Evolutionary conservation across 2,329 filamentous ascomycete species (phyloP).

Genomic region (Colletotrichum tabaci): DNA sequence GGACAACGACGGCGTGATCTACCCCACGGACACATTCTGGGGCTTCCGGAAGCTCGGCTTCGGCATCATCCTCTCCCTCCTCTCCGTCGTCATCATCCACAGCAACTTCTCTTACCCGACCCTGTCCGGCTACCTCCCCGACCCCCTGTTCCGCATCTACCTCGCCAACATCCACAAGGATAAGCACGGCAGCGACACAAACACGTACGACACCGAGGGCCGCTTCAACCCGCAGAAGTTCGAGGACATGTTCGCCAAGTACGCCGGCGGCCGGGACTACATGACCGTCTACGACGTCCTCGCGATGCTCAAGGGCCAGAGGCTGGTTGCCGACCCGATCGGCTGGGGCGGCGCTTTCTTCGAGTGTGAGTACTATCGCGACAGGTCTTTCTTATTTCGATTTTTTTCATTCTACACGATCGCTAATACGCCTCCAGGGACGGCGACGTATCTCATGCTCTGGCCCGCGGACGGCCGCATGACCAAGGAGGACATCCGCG

Average conservation of each 20-base stretch:
- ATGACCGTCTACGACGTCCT: slow-evolving; percentile 55
- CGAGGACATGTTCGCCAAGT: slow-evolving; percentile 66
- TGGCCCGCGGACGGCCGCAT: slow-evolving; percentile 68
- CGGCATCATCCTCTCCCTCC: slow-evolving; percentile 55
- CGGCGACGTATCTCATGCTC: slow-evolving; percentile 63
- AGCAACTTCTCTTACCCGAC: slow-evolving; percentile 62
- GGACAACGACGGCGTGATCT: slow-evolving; percentile 58
- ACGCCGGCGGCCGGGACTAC: slow-evolving; percentile 56
- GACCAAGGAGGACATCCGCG: slow-evolving; percentile 66
- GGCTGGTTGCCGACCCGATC: slow-evolving; percentile 59
- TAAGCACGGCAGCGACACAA: slow-evolving; percentile 63
- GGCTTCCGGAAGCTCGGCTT: slow-evolving; percentile 59
- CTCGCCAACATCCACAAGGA: slow-evolving; percentile 57
- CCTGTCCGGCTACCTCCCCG: slow-evolving; percentile 53
- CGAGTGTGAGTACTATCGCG: slow-evolving; percentile 46
- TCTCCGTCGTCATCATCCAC: slow-evolving; percentile 58
- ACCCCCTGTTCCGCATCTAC: slow-evolving; percentile 56
- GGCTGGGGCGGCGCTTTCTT: slow-evolving; percentile 49
- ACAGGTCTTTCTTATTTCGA: neutral
- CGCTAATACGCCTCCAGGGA: slow-evolving; percentile 40
- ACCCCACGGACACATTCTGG: slow-evolving; percentile 55
- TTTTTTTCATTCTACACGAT: too few relatives aligned
- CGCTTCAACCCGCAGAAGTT: slow-evolving; percentile 65
- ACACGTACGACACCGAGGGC: slow-evolving; percentile 63
- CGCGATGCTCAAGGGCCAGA: slow-evolving; percentile 56